Base-by-base conservation (phyloP, 371 early-diverging fungal genomes). In the Encephalitozoon romaleae region DNA sequence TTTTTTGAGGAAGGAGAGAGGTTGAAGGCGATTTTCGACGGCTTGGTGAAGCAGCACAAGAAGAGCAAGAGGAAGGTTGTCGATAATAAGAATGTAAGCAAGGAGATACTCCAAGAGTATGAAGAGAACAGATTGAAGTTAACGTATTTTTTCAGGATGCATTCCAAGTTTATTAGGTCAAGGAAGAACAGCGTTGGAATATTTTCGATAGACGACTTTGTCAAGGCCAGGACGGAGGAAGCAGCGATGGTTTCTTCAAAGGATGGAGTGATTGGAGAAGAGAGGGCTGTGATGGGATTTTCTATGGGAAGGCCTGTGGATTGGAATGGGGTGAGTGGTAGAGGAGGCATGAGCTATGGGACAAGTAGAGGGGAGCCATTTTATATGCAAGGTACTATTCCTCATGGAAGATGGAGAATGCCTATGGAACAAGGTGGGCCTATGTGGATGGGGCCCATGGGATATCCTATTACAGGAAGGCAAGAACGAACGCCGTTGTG, bases 101-200 rank as follows among this genome's bases (percentile, higher is more conserved):
- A 34, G 26, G 54, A 54, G n/a, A 52, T 66, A 32, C 9, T 42
- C n/a, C 8, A 32, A 26, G n/a, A 38, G 67, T 39, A 68, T 30
- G 69, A 64, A 34, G 55, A 73, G 39, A 12, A 63, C 9, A 78
- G 70, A 11, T 5, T 59, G 23, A 63, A 21, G 34, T 26, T 78
- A 15, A 65, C 25, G 47, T 18, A 64, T 32, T 78, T 78, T 69
- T 72, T 68, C 28, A 18, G 63, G 30, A 47, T 67, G 39, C 73
- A 55, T 39, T 52, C 63, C 0, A 69, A 38, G 15, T 78, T 74
- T 74, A 74, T 78, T 12, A 43, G 39, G 32, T 3, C 67, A 67
- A 25, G 78, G 21, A 78, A 78, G 63, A 78, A 78, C 45, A 39
- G 68, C 23, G 6, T 55, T 15, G 78, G 78, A 8, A 74, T 21